Conservation (phyloP, 768 basidiomycete species). For the Mycena sanguinolenta region DNA sequence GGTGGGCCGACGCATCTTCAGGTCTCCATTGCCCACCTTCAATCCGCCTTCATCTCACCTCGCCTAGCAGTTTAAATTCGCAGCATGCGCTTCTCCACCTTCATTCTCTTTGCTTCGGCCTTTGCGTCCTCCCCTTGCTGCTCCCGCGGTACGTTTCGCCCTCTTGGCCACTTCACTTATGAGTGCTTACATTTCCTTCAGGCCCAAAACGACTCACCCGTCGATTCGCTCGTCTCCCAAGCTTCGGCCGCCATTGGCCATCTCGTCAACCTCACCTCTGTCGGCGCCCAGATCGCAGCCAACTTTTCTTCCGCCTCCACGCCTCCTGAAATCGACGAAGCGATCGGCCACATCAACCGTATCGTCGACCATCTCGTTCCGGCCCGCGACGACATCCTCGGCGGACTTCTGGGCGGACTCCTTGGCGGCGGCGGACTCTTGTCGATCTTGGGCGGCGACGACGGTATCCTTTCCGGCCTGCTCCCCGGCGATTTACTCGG, state of each 20-base stretch:
- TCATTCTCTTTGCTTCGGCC: constrained; percentile 25
- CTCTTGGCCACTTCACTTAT: not conserved
- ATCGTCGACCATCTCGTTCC: constrained; percentile 16
- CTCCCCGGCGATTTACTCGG: constrained; percentile 1
- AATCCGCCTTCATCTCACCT: not conserved
- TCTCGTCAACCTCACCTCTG: constrained; percentile 11
- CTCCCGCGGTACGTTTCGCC: constrained; percentile 14
- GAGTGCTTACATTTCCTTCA: not conserved
- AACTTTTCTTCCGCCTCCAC: constrained; percentile 1
- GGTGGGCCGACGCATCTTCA: not conserved
- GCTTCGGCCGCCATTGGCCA: not conserved
- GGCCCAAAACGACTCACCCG: not conserved
- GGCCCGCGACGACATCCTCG: not conserved
- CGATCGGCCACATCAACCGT: constrained; percentile 9
- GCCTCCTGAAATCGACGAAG: not conserved
- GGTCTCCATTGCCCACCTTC: not conserved
- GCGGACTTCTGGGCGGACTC: constrained; percentile 4
- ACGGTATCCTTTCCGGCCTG: constrained; percentile 1
- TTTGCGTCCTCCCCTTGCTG: constrained; percentile 23
- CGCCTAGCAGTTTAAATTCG: not conserved
- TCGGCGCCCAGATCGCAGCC: constrained; percentile 15
- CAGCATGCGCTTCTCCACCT: constrained; percentile 26
- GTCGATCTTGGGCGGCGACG: constrained; percentile 4
- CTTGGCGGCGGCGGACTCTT: constrained; percentile 14
- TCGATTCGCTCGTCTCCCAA: constrained; percentile 12